Evolutionary conservation across 1,284 basidiomycete species (phyloP), one percentile per base, ranked within the genome.

Genomic region (Fistulina hepatica): DNA sequence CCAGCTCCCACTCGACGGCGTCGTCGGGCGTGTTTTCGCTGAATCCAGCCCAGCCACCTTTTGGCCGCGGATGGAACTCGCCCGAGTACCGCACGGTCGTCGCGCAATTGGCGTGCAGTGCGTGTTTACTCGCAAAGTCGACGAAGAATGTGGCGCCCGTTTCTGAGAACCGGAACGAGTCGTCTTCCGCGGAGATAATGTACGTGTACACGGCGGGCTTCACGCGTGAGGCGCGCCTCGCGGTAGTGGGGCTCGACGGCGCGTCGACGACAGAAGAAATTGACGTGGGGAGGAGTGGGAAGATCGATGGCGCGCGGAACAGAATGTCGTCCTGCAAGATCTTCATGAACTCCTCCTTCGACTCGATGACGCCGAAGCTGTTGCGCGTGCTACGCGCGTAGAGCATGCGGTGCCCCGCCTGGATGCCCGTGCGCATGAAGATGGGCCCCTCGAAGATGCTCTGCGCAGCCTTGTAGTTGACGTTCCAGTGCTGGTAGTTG

Each of bases 181-280:
- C 71, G 58, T 84, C 81, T 34, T 77, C 71, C 9, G 66, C 59
- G 9, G 73, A 69, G 52, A 84, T 76, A 52, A 84, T 66, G 57
- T 85, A 84, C 20, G 81, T 83, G 58, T 84, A 84, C 17, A 82
- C 73, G 0, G 79, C 76, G 31, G 81, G 81, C 54, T 83, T 83
- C 56, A 84, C 67, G 44, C 78, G 70, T 41, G 73, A 62, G 16
- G 56, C 56, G 40, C 59, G 61, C 24, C 53, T 40, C 11, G 36
- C 36, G 16, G 44, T 39, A 8, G 23, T 34, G n/a, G 21, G 23
- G 19, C 16, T 10, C 36, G 34, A 22, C 26, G 35, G 19, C 21
- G 15, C 39, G 25, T 34, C 43, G n/a, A n/a, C n/a, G n/a, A n/a
- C n/a, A n/a, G n/a, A n/a, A n/a, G n/a, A n/a, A n/a, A 9, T 9